Conservation (phyloP, 257 asterid genomes). For the Leonotis leonurus region DNA sequence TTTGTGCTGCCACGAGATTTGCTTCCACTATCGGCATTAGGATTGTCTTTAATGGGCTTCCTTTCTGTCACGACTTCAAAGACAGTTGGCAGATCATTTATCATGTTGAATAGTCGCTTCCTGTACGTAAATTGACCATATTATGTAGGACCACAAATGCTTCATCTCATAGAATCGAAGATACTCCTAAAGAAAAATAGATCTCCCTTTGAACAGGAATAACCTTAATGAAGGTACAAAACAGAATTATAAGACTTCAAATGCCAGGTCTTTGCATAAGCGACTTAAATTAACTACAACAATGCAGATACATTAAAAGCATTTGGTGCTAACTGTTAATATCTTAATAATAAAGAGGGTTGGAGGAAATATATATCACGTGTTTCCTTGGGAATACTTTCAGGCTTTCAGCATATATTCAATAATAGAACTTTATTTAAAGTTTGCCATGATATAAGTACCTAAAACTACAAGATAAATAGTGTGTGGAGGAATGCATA, state of each 20-base stretch:
- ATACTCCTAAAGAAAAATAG: background rate
- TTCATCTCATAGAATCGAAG: background rate
- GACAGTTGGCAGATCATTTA: constrained; percentile 79
- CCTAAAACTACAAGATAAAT: background rate
- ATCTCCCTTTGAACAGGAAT: constrained; percentile 13
- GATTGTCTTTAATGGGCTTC: constrained; percentile 74
- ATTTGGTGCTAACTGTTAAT: background rate
- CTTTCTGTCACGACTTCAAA: constrained; percentile 77
- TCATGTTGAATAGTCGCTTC: constrained; percentile 79
- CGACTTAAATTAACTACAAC: background rate
- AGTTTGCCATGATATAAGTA: background rate
- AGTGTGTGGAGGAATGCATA: background rate
- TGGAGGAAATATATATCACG: background rate
- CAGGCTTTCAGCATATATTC: background rate
- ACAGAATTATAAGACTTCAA: background rate
- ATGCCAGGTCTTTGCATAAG: background rate
- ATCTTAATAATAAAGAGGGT: background rate
- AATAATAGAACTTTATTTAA: background rate
- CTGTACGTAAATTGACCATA: constrained; percentile 31
- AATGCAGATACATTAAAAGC: background rate
- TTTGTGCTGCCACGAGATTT: constrained; percentile 76
- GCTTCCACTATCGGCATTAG: constrained; percentile 85
- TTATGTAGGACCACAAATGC: constrained; percentile 8
- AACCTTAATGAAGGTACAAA: background rate
- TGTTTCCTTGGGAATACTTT: background rate